Percentiles rank a stretch among this genome's conserved stretches.
Conservation (phyloP, 2,329 filamentous ascomycete genomes). For the Dothiorella sarmentorum region DNA sequence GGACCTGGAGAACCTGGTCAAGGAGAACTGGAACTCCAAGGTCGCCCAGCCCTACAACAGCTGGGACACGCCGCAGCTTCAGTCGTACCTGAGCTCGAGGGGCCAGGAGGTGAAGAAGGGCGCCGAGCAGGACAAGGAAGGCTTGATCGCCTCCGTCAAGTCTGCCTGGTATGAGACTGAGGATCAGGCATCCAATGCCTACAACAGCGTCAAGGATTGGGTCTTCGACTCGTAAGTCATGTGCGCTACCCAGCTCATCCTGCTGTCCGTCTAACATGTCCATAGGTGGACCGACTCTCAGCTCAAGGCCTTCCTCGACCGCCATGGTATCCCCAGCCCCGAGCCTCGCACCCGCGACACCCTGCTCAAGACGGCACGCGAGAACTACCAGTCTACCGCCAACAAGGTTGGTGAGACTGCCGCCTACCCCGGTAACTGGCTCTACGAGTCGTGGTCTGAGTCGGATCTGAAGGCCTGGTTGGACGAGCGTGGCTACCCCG, state of each 20-base stretch:
- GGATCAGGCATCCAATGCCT: conserved; percentile 70
- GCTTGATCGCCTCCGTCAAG: conserved; percentile 66
- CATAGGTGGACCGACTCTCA: conserved; percentile 85
- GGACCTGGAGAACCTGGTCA: conserved; percentile 87
- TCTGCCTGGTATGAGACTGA: conserved; percentile 74
- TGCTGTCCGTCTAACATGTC: conserved; percentile 34
- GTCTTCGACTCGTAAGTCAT: conserved; percentile 70
- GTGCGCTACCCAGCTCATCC: neutral
- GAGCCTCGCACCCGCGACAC: conserved; percentile 83
- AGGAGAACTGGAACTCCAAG: conserved; percentile 81
- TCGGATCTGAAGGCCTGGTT: conserved; percentile 94
- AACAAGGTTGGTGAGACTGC: conserved; percentile 72
- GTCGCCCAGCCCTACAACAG: conserved; percentile 70
- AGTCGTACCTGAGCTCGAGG: conserved; percentile 65
- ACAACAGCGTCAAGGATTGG: conserved; percentile 77
- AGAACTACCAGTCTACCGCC: conserved; percentile 75
- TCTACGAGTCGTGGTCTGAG: conserved; percentile 87
- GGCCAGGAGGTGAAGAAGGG: conserved; percentile 66
- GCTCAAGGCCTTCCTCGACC: conserved; percentile 88
- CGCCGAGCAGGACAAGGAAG: conserved; percentile 66
- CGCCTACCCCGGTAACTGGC: conserved; percentile 91
- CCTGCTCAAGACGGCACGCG: conserved; percentile 71
- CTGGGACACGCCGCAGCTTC: conserved; percentile 70
- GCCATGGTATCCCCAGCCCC: conserved; percentile 79
- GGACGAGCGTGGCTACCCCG: conserved; percentile 80